Percentiles rank a stretch among this genome's conserved stretches.
Evolutionary conservation across 257 asterid genomes (phyloP).

Genomic region (Knoxia roxburghii): DNA sequence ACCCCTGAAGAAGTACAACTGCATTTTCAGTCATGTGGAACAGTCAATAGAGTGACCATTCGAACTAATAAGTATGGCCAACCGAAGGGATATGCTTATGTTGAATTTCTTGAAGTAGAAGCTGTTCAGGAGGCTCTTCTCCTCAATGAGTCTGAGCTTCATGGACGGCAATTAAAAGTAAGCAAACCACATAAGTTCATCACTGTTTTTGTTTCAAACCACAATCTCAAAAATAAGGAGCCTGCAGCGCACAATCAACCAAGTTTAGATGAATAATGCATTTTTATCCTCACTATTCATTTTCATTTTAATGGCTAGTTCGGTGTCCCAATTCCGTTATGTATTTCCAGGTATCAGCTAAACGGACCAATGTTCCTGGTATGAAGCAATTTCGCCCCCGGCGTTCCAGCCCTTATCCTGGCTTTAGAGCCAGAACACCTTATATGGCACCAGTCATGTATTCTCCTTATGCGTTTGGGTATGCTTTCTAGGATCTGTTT

Average conservation of each 20-base stretch:
- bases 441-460: constrained; percentile 40
- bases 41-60: constrained; percentile 75
- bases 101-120: constrained; percentile 74
- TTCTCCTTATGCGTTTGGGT: constrained; percentile 71
- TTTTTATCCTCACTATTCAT: neutral
- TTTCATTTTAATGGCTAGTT: neutral
- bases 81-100: constrained; percentile 81
- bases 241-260: neutral
- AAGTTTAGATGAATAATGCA: neutral
- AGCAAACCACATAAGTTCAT: neutral
- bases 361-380: constrained; percentile 78
- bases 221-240: neutral
- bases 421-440: constrained; percentile 46
- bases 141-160: constrained; percentile 75
- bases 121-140: constrained; percentile 69
- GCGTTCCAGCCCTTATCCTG: constrained; percentile 47
- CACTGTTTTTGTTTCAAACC: neutral
- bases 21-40: constrained; percentile 82
- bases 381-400: constrained; percentile 66
- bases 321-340: neutral
- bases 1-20: constrained; percentile 84
- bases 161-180: constrained; percentile 79
- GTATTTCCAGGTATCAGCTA: constrained; percentile 53
- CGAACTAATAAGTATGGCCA: constrained; percentile 71
- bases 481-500: constrained; percentile 8